Evolutionary conservation across 129 eudicot species (phyloP).

Genomic region (Cynara cardunculus): DNA sequence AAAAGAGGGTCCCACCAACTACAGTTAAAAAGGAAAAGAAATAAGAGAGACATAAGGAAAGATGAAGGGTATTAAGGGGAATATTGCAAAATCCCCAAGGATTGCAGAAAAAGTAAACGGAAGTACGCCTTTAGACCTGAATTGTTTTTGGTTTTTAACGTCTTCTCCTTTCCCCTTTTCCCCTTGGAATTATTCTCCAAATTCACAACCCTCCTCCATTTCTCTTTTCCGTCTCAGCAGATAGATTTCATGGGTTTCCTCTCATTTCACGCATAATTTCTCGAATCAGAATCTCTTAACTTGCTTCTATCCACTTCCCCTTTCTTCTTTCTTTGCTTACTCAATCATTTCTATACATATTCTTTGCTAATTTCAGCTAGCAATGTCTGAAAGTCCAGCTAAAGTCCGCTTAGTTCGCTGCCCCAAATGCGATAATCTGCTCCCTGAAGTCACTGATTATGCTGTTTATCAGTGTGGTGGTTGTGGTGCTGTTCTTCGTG

Average conservation of each 20-base stretch:
- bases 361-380: conserved; percentile 14
- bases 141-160: conserved; percentile 15
- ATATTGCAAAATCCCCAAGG: not conserved
- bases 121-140: conserved; percentile 17
- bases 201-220: conserved; percentile 17
- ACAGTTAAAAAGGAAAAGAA: no score
- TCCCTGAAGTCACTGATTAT: conserved; percentile 65
- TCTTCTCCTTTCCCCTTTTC: conserved; percentile 27
- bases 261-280: conserved; percentile 24
- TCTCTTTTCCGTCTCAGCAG: conserved; percentile 1
- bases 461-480: conserved; percentile 81
- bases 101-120: conserved; percentile 11
- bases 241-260: conserved; percentile 20
- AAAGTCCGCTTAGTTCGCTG: conserved; percentile 70
- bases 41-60: not conserved
- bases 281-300: conserved; percentile 28
- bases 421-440: conserved; percentile 68
- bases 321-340: conserved; percentile 4
- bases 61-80: not conserved
- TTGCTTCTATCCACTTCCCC: not conserved
- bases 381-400: conserved; percentile 53
- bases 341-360: conserved; percentile 2
- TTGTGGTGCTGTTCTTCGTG: conserved; percentile 75
- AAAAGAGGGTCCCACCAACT: no score
- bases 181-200: conserved; percentile 19